Base-by-base conservation (phyloP, 192 early-diverging fungal genomes). In the Chytriomyces sp. region DNA sequence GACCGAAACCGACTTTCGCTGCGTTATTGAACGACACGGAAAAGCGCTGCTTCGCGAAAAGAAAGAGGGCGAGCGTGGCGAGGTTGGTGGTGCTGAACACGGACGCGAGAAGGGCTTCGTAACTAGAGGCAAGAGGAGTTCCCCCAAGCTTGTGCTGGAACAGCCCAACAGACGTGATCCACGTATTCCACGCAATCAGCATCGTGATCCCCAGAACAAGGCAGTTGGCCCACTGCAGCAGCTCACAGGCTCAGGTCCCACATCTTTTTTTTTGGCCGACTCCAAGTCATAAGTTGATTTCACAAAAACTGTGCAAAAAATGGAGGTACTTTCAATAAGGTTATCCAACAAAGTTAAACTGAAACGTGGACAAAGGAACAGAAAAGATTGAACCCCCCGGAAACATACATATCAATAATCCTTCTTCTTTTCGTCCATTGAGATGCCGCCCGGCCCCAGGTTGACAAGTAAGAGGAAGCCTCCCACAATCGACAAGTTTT, bases 401-500 rank as follows among this genome's bases (percentile, higher is more conserved):
- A n/a, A n/a, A n/a, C n/a, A n/a, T n/a, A n/a, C n/a, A n/a, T n/a
- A n/a, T 91, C 95, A 82, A n/a, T 89, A 96, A 61, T 84, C 89
- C 74, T 96, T 96, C 82, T 96, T 96, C 84, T 96, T 96, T 78
- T 97, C 93, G 79, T 97, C 95, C 69, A 96, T 84, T 39, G 91
- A 93, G 73, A 95, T 87, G 6, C 14, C 8, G 30, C 62, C 62
- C 19, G 85, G 74, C 30, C 95, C 95, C 53, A 95, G 85, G 72
- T 91, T 95, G 72, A 90, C 89, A 39, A 98, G 86, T 58, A 98
- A 81, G 39, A 98, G 83, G 74, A 98, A 93, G 33, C 96, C 96
- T 54, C 96, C 96, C 84, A 93, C 88, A 82, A 95, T 94, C 19
- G 91, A 92, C 58, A 96, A 81, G 1, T 92, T 96, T 80, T 98